Evolutionary conservation across 768 basidiomycete genomes (phyloP), one percentile per base, ranked within the genome.

Genomic region (Lactifluus pinguis): DNA sequence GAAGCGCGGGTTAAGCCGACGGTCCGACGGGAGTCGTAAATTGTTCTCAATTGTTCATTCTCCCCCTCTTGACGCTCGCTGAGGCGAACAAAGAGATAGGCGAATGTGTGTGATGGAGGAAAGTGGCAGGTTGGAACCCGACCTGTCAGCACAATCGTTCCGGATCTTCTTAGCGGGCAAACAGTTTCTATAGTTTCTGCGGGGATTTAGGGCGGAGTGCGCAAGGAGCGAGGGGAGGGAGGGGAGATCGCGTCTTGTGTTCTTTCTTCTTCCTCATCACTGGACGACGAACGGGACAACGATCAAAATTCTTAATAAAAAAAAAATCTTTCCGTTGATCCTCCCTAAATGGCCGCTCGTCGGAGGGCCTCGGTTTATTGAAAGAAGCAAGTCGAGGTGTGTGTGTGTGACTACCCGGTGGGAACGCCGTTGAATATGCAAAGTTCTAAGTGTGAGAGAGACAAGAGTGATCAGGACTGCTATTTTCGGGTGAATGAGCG

Each of bases 391-490:
- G 25, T 25, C 25, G 25, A n/a, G 25, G 25, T 25, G 25, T 25
- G 25, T 1, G 25, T 25, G 25, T 36, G 34, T 36, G 1, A 36
- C 34, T 36, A 6, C 7, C 7, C 6, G 48, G 39, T 32, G 53
- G 30, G 59, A 60, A 53, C 38, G 13, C 29, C 47, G 15, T 52
- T 29, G 55, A 7, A 10, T 36, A 1, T 36, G 34, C 34, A 36
- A 48, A n/a, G n/a, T n/a, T 55, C 44, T 48, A 62, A 57, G 55
- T 57, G 45, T 55, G 55, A n/a, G n/a, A n/a, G 39, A 47, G 48
- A 44, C 8, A 49, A 49, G 47, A 25, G 25, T 25, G 25, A 25
- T 25, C 25, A 25, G 25, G 25, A 25, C 25, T 25, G 25, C 25
- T 25, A 25, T 25, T 25, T 25, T 25, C 25, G 25, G 25, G 47